Evolutionary conservation across 2,329 filamentous ascomycete genomes (phyloP).

Genomic region (Tolypocladium album): DNA sequence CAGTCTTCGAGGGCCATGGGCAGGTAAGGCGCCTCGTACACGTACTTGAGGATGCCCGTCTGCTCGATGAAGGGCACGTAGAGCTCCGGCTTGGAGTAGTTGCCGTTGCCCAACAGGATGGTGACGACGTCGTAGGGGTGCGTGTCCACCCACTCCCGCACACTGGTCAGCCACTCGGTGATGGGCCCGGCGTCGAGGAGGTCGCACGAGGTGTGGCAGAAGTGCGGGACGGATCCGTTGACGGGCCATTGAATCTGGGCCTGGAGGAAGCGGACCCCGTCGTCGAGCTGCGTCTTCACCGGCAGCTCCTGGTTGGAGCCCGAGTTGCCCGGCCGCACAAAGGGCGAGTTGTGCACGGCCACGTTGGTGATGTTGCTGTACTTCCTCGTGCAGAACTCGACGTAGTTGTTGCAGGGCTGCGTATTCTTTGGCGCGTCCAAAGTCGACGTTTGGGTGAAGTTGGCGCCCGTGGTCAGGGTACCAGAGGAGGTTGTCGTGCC

Average conservation of each 20-base stretch:
- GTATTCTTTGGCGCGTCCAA: conserved; percentile 51
- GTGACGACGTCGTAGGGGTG: conserved; percentile 85
- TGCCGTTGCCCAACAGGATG: conserved; percentile 74
- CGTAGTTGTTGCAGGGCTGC: conserved; percentile 67
- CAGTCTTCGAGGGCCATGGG: conserved; percentile 67
- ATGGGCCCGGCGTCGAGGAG: conserved; percentile 74
- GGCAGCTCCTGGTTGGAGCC: conserved; percentile 64
- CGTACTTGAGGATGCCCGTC: conserved; percentile 61
- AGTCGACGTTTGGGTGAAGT: conserved; percentile 26
- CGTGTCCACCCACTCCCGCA: conserved; percentile 59
- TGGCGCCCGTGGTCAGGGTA: conserved; percentile 27
- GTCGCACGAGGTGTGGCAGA: conserved; percentile 79
- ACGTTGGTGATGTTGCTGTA: conserved; percentile 78
- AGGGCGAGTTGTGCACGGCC: conserved; percentile 73
- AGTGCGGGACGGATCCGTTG: conserved; percentile 47
- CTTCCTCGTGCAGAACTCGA: conserved; percentile 64
- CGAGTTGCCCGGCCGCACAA: conserved; percentile 57
- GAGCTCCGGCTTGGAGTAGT: conserved; percentile 52
- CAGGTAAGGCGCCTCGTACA: conserved; percentile 60
- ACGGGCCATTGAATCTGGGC: conserved; percentile 50
- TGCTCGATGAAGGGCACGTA: conserved; percentile 60
- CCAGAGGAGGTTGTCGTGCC: conserved; percentile 20
- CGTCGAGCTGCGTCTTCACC: conserved; percentile 64
- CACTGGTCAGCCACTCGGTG: conserved; percentile 57
- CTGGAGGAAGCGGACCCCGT: conserved; percentile 58